Conservation (phyloP, 805 yeast species). For the Hanseniaspora thailandica region DNA sequence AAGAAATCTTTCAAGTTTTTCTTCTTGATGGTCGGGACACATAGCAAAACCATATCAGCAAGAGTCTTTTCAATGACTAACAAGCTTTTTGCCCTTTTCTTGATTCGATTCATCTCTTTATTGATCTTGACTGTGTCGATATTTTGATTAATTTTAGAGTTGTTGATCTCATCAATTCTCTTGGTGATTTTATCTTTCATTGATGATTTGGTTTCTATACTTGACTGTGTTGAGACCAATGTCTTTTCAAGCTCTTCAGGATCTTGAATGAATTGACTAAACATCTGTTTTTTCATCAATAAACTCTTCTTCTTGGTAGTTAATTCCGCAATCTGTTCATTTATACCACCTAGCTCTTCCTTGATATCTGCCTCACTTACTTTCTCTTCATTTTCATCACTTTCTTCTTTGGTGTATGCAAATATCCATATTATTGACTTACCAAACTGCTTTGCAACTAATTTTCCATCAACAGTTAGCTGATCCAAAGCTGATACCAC, state of each 20-base stretch:
- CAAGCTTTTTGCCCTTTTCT: background rate
- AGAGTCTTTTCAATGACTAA: background rate
- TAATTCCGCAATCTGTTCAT: background rate
- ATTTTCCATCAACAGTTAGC: conserved; percentile 27
- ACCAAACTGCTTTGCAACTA: conserved; percentile 35
- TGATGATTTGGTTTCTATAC: background rate
- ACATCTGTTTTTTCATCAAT: background rate
- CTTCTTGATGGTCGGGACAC: background rate
- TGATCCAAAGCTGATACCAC: conserved; percentile 31
- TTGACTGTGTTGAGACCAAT: background rate
- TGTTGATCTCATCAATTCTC: background rate
- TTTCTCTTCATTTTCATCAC: conserved; percentile 17
- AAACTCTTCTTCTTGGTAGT: background rate
- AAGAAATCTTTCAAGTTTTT: background rate
- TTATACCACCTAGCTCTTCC: background rate
- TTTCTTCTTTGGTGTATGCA: conserved; percentile 23
- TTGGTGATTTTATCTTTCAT: background rate
- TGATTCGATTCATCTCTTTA: background rate
- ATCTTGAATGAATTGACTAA: background rate
- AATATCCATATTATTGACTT: conserved; percentile 36
- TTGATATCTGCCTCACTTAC: background rate
- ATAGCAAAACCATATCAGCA: background rate
- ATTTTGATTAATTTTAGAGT: background rate
- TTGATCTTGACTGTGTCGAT: background rate
- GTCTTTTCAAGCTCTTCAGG: background rate